These are phyloP conservation scores for Maudiozyma humilis DNA, from an alignment of 1,139 yeast species.

Conservation along the genomic window DNA sequence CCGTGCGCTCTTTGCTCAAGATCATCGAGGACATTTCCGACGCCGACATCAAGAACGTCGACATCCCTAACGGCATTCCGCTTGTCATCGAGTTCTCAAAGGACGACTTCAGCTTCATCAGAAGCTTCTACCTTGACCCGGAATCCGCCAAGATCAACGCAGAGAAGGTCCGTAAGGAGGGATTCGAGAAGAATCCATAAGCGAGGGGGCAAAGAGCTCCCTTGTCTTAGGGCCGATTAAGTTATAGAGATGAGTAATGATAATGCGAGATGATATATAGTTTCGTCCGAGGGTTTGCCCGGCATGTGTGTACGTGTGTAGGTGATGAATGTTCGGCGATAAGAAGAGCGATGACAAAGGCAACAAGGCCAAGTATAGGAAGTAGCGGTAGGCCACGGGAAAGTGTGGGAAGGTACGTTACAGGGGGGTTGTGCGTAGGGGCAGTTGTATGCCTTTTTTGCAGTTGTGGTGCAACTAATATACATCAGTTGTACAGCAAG, in stretches of 20 bases:
- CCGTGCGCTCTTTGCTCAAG: slow-evolving; percentile 61
- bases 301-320: background rate
- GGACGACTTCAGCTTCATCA: slow-evolving; percentile 38
- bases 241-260: slow-evolving; percentile 5
- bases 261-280: background rate
- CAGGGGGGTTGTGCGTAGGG: too few relatives aligned
- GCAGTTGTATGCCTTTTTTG: too few relatives aligned
- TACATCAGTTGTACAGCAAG: too few relatives aligned
- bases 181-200: slow-evolving; percentile 32
- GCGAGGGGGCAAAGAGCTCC: background rate
- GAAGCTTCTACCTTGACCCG: slow-evolving; percentile 56
- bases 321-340: background rate
- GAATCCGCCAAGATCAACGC: slow-evolving; percentile 59
- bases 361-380: background rate
- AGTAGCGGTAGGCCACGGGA: too few relatives aligned
- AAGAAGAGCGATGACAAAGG: background rate
- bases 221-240: background rate
- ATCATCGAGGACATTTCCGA: slow-evolving; percentile 49
- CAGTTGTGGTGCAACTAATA: too few relatives aligned
- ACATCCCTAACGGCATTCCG: slow-evolving; percentile 76
- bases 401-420: too few relatives aligned
- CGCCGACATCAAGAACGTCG: slow-evolving; percentile 54
- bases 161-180: slow-evolving; percentile 56
- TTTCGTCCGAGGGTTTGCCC: background rate
- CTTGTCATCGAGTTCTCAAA: slow-evolving; percentile 46